Evolutionary conservation across 257 asterid genomes (phyloP), one percentile per base, ranked within the genome.

Genomic region (Nicotiana knightiana): DNA sequence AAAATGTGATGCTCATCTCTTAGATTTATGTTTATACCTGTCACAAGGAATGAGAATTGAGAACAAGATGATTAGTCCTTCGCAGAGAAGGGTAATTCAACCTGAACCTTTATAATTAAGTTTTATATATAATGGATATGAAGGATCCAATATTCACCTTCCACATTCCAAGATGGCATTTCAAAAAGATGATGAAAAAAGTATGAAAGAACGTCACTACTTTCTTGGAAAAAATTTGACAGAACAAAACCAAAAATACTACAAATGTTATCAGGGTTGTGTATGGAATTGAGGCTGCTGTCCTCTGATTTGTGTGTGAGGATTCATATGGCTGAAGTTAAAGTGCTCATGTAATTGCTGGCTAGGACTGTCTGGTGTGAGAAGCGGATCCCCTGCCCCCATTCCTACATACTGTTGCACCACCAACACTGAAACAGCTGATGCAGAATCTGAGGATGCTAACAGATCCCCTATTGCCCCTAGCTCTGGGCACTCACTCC

Each of bases 401-500:
- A 85, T 83, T 66, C 98, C 97, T 17, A 88, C 89, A 61, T 94
- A 93, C 67, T 96, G 99, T 77, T 96, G 98, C 83, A 96, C 93
- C 26, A 96, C 99, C 65, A 96, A 82, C 11, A 96, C 99, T 11
- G 99, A 94, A 83, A 84, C 91, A 2, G 92, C 85, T 12, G 97
- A 90, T 0, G 93, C 94, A 46, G 91, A 92, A 82, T 96, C 99
- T 21, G 98, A 88, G 11, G 98, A 94, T 3, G 98, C 97, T 46
- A 96, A 48, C 54, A 96, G 32, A 85, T 96, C 99, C 13, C 98
- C 99, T 2, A 96, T 94, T 15, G 97, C 94, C 2, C 98, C 99
- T 0, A 96, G 91, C 87, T 94, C 99, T 0, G 98, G 99, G 80
- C 98, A 94, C 89, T 96, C 99, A n/a, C 99, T 94, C 99, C 99